Percentiles rank a stretch among this genome's conserved stretches.
These are phyloP conservation scores for Penicillium malachiteum DNA, from an alignment of 495 filamentous ascomycete genomes.

Conservation along the genomic window DNA sequence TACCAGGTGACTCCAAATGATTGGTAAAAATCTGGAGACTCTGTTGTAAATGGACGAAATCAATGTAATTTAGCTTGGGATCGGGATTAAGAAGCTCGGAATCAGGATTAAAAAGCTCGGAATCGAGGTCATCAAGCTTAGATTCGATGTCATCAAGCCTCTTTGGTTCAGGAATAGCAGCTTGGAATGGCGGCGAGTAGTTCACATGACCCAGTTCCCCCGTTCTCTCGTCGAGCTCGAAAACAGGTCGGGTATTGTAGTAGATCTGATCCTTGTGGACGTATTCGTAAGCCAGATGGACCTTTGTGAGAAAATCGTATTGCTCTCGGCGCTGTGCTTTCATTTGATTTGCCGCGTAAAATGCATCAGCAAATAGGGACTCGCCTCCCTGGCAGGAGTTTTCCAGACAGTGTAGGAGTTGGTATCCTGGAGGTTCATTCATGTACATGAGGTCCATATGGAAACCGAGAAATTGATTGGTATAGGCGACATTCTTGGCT, in stretches of 20 bases:
- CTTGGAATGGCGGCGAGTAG: conserved; percentile 74
- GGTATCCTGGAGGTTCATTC: conserved; percentile 70
- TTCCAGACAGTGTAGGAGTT: conserved; percentile 82
- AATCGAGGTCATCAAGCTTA: too few relatives aligned
- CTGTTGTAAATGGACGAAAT: too few relatives aligned
- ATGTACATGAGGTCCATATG: conserved; percentile 96
- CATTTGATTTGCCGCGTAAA: conserved; percentile 58
- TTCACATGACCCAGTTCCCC: conserved; percentile 46
- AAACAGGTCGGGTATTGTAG: conserved; percentile 49
- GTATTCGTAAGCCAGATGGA: conserved; percentile 66
- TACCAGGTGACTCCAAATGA: conserved; percentile 35
- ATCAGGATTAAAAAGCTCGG: too few relatives aligned
- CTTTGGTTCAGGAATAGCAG: conserved; percentile 40
- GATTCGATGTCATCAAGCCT: too few relatives aligned
- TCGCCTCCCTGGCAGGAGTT: conserved; percentile 75
- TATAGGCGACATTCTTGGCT: conserved; percentile 92
- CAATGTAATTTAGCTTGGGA: too few relatives aligned
- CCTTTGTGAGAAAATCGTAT: conserved; percentile 41
- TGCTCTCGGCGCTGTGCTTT: conserved; percentile 9
- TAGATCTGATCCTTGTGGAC: conserved; percentile 60
- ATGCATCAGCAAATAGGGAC: conserved; percentile 76
- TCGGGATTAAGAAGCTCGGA: too few relatives aligned
- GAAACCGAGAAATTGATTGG: conserved; percentile 69
- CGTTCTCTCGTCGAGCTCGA: conserved; percentile 39
- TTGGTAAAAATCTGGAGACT: conserved; percentile 38